phyloP scores from a whole-genome alignment of 2,329 filamentous ascomycete genomes.

The Beauveria rudraprayagi region DNA sequence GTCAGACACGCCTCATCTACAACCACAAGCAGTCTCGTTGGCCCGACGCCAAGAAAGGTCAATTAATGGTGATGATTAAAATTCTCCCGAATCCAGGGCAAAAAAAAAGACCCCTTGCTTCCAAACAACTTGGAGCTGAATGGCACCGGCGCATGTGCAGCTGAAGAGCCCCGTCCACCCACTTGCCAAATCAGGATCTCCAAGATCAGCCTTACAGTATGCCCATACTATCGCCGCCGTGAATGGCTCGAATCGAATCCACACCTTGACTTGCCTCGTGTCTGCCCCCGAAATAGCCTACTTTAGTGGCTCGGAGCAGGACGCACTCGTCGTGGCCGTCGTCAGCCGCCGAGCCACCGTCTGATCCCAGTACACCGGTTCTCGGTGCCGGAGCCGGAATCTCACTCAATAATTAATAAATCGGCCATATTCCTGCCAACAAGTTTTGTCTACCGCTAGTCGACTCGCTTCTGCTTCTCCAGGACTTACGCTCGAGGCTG shows the following conservation, averaged over 20 bases:
- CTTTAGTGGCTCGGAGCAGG: background rate
- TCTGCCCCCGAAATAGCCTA: slow-evolving; percentile 6
- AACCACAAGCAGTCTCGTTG: background rate
- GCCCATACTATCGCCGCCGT: background rate
- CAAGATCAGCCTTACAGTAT: slow-evolving; percentile 11
- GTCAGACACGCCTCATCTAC: background rate
- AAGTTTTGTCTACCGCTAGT: background rate
- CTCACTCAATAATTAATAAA: slow-evolving; percentile 2
- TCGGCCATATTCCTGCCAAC: background rate
- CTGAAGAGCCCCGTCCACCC: slow-evolving; percentile 2
- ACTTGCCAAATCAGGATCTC: slow-evolving; percentile 2
- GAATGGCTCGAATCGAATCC: background rate
- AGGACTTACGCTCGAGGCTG: background rate
- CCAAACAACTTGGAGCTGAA: background rate
- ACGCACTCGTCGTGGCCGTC: background rate
- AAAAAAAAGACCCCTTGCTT: background rate
- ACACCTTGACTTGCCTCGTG: background rate
- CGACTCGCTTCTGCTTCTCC: background rate
- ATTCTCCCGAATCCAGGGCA: background rate
- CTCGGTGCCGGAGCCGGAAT: background rate
- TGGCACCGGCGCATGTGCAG: slow-evolving; percentile 1
- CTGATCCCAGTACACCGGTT: background rate
- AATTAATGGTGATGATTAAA: background rate
- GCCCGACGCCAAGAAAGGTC: background rate
- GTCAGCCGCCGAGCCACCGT: slow-evolving; percentile 10